Base-by-base conservation (phyloP, 306 rosid species). In the Dryas octopetala region DNA sequence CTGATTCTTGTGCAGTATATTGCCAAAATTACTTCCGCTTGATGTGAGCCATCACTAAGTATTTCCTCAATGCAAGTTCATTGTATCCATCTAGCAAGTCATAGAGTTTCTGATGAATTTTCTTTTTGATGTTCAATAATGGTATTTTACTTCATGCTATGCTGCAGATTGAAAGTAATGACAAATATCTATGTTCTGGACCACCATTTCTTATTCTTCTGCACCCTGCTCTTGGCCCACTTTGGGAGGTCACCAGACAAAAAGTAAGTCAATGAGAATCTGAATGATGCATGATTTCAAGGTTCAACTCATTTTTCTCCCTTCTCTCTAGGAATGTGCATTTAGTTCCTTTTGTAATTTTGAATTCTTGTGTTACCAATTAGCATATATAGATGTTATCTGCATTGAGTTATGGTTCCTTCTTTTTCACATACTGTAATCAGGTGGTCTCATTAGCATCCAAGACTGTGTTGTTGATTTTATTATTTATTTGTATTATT, bases 141-240 rank as follows among this genome's bases (percentile, higher is more conserved):
- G 28, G 78, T 65, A 49, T n/a, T 70, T 63, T 23, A n/a, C 68
- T 53, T 76, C 68, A 60, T 69, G 78, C 59, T 76, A 38, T 50
- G 26, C 63, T 82, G 82, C 93, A 95, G 99, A 86, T 95, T 84
- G 85, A 78, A 88, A 84, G 84, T 68, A 91, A 95, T 76, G 91
- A 89, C 77, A 88, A 76, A 74, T 95, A 92, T 80, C 59, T 82
- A 61, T 83, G 81, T 89, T 89, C 91, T 8, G 99, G 88, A 72
- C 99, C 99, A 23, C 97, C 99, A 58, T 92, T 90, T 90, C 93
- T 95, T 79, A 85, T 95, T 68, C 91, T 92, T 79, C 83, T 92
- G 81, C 97, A 91, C 80, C 99, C 99, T 77, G 88, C 97, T 82
- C 97, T 95, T 69, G 99, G 99, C 71, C 97, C 99, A 47, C 97